These are phyloP conservation scores for Debaryomyces udenii DNA, from an alignment of 1,139 yeast genomes.

Conservation along the genomic window DNA sequence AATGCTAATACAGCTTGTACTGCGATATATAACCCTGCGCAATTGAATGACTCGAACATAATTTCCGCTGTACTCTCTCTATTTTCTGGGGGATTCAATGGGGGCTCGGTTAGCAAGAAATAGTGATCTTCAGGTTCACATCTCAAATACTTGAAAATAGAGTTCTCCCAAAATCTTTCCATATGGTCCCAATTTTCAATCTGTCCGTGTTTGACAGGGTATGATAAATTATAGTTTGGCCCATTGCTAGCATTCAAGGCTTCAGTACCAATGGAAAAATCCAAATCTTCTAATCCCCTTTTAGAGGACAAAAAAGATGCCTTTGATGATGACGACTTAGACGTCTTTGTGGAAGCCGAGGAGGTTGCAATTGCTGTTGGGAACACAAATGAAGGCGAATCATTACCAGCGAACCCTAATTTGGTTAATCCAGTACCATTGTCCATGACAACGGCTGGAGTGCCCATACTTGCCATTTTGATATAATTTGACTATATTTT, in stretches of 20 bases:
- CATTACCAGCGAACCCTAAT: slow-evolving; percentile 98
- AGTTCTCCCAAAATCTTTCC: slow-evolving; percentile 99
- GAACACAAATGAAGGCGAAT: slow-evolving; percentile 93
- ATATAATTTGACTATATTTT: slow-evolving; percentile 1
- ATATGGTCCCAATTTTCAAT: slow-evolving; percentile 99
- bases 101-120: slow-evolving; percentile 95
- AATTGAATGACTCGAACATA: slow-evolving; percentile 97
- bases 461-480: slow-evolving; percentile 63
- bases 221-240: slow-evolving; percentile 82
- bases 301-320: slow-evolving; percentile 61
- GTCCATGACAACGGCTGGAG: slow-evolving; percentile 97
- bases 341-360: slow-evolving; percentile 40
- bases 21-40: slow-evolving; percentile 97
- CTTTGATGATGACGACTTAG: slow-evolving; percentile 39
- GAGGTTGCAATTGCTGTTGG: slow-evolving; percentile 97
- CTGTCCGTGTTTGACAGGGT: slow-evolving; percentile 97
- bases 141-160: slow-evolving; percentile 91
- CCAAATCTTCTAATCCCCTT: slow-evolving; percentile 93
- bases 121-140: slow-evolving; percentile 99
- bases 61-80: slow-evolving; percentile 98
- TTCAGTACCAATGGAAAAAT: slow-evolving; percentile 94
- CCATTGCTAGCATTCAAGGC: slow-evolving; percentile 90
- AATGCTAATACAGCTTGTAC: slow-evolving; percentile 98
- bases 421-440: slow-evolving; percentile 98
- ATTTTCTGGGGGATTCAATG: slow-evolving; percentile 97